Evolutionary conservation across 306 rosid species (phyloP), one percentile per base, ranked within the genome.

Genomic region (Casuarina equisetifolia): DNA sequence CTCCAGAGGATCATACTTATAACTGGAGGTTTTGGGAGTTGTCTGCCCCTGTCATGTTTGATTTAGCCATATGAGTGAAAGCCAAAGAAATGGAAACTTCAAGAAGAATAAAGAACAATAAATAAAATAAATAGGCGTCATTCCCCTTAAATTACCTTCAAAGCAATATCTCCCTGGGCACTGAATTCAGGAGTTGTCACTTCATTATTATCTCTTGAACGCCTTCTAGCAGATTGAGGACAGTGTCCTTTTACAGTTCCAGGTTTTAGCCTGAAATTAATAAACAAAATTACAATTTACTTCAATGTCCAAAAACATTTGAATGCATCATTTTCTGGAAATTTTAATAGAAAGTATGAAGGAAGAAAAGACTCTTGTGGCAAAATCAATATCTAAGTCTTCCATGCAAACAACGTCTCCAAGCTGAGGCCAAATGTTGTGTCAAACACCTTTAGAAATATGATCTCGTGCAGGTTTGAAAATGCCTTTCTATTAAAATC

Each of bases 191-290:
- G 96, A 19, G 92, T 81, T 66, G 82, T 84, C 32, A 11, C 73
- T 64, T 38, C 81, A 76, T 90, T 89, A 50, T 62, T 66, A 54
- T 84, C 84, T 78, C 88, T 81, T 43, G 87, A 63, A 76, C 84
- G 90, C 70, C 93, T 84, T 81, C 80, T 74, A 46, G 84, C 97
- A 36, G 92, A 88, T 81, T 79, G 89, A 1, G 93, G 89, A 55
- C 85, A 90, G 2, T 83, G 86, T 49, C 87, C 89, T 79, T 84
- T 88, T 25, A 79, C 83, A 54, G 82, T 81, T 69, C 84, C 91
- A 2, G 69, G 84, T 40, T 87, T 91, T 83, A 79, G 83, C 81
- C 98, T 95, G 85, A 76, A 83, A 81, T 16, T 17, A 62, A 75
- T 51, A 72, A 9, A 63, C 53, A 20, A 61, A 62, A 57, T 7